These are phyloP conservation scores for Crucibulum laeve DNA, from an alignment of 768 basidiomycete species.

Conservation along the genomic window DNA sequence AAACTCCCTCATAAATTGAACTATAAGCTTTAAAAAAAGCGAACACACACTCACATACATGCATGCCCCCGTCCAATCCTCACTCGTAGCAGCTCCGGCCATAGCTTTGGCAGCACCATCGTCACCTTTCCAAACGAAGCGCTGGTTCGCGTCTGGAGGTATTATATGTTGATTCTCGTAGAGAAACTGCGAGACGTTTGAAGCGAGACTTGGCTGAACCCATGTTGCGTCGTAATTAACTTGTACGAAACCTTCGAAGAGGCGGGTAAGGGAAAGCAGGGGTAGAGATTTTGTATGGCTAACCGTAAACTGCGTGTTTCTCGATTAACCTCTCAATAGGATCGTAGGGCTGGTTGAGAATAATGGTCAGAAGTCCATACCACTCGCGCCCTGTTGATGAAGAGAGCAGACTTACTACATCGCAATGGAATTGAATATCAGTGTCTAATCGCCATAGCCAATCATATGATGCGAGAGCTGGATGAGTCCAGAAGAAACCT, in stretches of 20 bases:
- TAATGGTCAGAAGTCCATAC: background rate
- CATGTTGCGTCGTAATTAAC: constrained; percentile 17
- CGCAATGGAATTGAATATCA: constrained; percentile 26
- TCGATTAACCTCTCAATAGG: constrained; percentile 19
- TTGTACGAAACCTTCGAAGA: constrained; percentile 20
- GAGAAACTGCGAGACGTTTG: constrained; percentile 22
- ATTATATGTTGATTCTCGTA: constrained; percentile 7
- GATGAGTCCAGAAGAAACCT: constrained; percentile 26
- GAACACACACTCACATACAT: constrained; percentile 22
- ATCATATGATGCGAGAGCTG: constrained; percentile 19
- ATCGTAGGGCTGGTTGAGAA: constrained; percentile 18
- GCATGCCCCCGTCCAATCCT: constrained; percentile 19
- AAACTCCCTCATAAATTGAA: too few species aligned
- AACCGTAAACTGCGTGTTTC: constrained; percentile 19
- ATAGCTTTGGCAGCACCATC: constrained; percentile 17
- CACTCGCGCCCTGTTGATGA: background rate
- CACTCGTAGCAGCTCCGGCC: constrained; percentile 16
- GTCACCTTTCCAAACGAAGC: constrained; percentile 17
- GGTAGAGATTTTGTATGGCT: background rate
- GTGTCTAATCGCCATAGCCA: constrained; percentile 26
- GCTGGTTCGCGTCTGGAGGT: constrained; percentile 17
- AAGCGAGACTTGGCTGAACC: constrained; percentile 22
- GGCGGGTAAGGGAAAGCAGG: background rate
- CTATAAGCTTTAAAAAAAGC: background rate
- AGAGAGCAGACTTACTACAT: constrained; percentile 17